Conservation (phyloP, 1,139 yeast species). For the Yamadazyma friedrichii region DNA sequence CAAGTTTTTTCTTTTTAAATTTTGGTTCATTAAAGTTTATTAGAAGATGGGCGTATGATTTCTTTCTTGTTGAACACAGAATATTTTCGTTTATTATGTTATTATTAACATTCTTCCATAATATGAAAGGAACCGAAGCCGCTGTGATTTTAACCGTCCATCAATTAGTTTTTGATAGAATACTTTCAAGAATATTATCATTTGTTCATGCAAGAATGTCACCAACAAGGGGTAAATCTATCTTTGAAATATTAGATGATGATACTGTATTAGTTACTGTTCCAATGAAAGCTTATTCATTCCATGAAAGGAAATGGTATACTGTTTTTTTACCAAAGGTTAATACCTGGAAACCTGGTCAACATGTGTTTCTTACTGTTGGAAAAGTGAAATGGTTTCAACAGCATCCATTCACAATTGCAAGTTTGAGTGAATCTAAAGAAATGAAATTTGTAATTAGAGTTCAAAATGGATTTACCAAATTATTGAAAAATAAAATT, state of each 20-base stretch:
- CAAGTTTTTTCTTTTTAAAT: slow-evolving; percentile 34
- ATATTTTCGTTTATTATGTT: slow-evolving; percentile 43
- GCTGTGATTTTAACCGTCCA: slow-evolving; percentile 45
- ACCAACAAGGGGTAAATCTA: slow-evolving; percentile 41
- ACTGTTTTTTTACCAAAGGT: slow-evolving; percentile 32
- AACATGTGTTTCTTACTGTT: slow-evolving; percentile 43
- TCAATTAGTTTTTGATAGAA: slow-evolving; percentile 43
- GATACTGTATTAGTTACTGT: slow-evolving; percentile 41
- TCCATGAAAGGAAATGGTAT: slow-evolving; percentile 27
- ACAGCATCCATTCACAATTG: slow-evolving; percentile 49
- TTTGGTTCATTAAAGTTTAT: slow-evolving; percentile 38
- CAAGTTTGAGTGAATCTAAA: slow-evolving; percentile 36
- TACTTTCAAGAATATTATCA: slow-evolving; percentile 29
- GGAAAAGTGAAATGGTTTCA: slow-evolving; percentile 36
- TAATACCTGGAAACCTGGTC: slow-evolving; percentile 50
- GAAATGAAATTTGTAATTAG: slow-evolving; percentile 40
- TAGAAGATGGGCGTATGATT: slow-evolving; percentile 42
- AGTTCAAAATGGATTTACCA: slow-evolving; percentile 45
- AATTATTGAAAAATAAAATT: slow-evolving; percentile 28
- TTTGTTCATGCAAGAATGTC: slow-evolving; percentile 32
- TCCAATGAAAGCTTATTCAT: slow-evolving; percentile 26
- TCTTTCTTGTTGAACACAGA: slow-evolving; percentile 45
- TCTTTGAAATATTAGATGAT: slow-evolving; percentile 41
- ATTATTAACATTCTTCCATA: slow-evolving; percentile 44
- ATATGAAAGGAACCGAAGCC: slow-evolving; percentile 28